Conservation (phyloP, 805 yeast genomes). For the Torulaspora gathmanii region DNA sequence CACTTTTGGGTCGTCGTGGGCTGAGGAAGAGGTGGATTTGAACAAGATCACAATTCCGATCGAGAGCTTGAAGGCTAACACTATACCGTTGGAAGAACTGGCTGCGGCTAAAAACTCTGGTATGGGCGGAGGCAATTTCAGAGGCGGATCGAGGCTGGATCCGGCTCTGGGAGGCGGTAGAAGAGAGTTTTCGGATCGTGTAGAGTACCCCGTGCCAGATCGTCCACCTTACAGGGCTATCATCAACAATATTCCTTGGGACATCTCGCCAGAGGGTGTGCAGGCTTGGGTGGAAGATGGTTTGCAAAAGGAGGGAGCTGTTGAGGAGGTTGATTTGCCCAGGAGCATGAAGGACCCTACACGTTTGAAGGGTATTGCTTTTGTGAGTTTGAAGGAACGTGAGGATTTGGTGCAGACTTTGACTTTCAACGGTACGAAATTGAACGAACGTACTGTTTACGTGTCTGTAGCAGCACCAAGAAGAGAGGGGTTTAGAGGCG, state of each 20-base stretch:
- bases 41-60: conserved; percentile 54
- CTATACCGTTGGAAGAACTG: conserved; percentile 31
- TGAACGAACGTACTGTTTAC: conserved; percentile 66
- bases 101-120: conserved; percentile 26
- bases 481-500: conserved; percentile 40
- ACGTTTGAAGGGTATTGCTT: conserved; percentile 81
- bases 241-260: conserved; percentile 81
- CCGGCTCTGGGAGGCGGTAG: conserved; percentile 37
- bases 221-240: conserved; percentile 90
- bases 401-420: conserved; percentile 74
- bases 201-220: conserved; percentile 83
- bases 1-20: conserved; percentile 72
- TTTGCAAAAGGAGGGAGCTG: conserved; percentile 48
- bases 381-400: conserved; percentile 73
- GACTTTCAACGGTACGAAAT: conserved; percentile 60
- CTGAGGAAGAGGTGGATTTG: conserved; percentile 76
- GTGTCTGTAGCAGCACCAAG: conserved; percentile 77
- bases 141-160: conserved; percentile 32
- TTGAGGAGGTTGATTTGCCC: conserved; percentile 67
- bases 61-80: conserved; percentile 27
- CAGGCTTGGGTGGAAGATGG: conserved; percentile 56
- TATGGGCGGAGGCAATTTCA: conserved; percentile 23
- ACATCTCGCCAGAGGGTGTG: conserved; percentile 60
- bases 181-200: conserved; percentile 44
- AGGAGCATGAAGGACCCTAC: conserved; percentile 57